These are phyloP conservation scores for Nigrospora oryzae DNA, from an alignment of 2,329 filamentous ascomycete species.

Conservation along the genomic window DNA sequence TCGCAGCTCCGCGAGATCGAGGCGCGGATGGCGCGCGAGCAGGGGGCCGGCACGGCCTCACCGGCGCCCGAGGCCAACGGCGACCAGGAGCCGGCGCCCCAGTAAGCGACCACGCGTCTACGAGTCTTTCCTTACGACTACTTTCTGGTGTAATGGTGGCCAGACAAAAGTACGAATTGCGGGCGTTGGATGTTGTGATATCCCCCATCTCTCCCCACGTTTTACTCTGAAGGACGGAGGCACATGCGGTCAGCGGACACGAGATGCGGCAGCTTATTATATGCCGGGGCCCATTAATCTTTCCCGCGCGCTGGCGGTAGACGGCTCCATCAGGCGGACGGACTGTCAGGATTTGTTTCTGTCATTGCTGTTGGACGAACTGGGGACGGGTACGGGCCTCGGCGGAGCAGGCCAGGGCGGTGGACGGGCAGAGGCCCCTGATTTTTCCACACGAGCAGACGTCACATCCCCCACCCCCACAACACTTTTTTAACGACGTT, in stretches of 20 bases:
- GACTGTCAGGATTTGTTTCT: no score
- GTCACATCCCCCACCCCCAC: constrained; percentile 2
- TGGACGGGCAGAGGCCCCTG: background rate
- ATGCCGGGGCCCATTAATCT: background rate
- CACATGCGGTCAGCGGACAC: constrained; percentile 16
- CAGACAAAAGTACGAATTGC: constrained; percentile 15
- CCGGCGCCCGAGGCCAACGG: constrained; percentile 42
- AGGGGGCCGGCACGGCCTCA: constrained; percentile 39
- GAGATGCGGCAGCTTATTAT: constrained; percentile 10
- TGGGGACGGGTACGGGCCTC: no score
- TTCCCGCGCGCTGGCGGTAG: background rate
- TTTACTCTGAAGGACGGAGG: constrained; percentile 10
- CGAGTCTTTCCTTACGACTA: constrained; percentile 15
- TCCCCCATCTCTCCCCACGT: constrained; percentile 14
- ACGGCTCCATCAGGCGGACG: no score
- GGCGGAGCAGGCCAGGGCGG: no score
- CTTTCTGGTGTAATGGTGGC: constrained; percentile 13
- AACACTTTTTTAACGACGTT: background rate
- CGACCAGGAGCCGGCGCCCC: constrained; percentile 32
- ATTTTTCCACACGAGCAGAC: constrained; percentile 11
- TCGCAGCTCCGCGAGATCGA: constrained; percentile 98
- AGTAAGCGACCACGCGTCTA: constrained; percentile 28
- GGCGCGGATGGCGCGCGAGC: constrained; percentile 89
- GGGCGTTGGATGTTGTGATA: constrained; percentile 22
- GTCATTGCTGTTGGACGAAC: no score